Percentiles rank a stretch among this genome's conserved stretches.
These are phyloP conservation scores for Diaporthe vexans DNA, from an alignment of 2,329 filamentous ascomycete species.

Conservation along the genomic window DNA sequence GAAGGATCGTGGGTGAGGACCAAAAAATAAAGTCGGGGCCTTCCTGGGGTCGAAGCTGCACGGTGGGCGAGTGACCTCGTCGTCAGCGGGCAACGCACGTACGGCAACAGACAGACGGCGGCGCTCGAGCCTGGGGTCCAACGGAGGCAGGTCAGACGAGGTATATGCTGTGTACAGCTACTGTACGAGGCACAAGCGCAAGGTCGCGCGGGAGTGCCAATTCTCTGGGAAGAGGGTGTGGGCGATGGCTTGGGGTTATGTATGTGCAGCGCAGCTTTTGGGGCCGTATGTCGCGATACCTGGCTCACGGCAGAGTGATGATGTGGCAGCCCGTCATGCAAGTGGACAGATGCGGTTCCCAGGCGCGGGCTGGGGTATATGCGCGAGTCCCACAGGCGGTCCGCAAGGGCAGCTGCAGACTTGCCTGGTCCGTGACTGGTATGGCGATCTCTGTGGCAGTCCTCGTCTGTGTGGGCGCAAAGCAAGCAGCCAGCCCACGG, in stretches of 20 bases:
- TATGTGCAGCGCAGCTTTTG: constrained; percentile 44
- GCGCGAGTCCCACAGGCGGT: constrained; percentile 44
- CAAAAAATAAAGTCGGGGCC: constrained; percentile 41
- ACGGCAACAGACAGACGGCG: constrained; percentile 34
- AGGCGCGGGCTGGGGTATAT: constrained; percentile 49
- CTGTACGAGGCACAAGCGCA: constrained; percentile 49
- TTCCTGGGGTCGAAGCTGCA: constrained; percentile 42
- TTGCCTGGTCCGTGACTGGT: constrained; percentile 37
- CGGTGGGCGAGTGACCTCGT: constrained; percentile 40
- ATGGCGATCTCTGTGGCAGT: constrained; percentile 36
- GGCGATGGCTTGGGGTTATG: constrained; percentile 40
- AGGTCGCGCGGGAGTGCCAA: constrained; percentile 48
- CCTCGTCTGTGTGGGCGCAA: constrained; percentile 33
- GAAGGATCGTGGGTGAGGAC: constrained; percentile 41
- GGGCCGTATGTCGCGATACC: constrained; percentile 54
- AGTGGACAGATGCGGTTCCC: constrained; percentile 59
- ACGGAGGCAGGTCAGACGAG: constrained; percentile 42
- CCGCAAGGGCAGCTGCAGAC: constrained; percentile 41
- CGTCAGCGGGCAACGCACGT: constrained; percentile 38
- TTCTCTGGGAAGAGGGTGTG: constrained; percentile 51
- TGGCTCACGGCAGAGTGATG: constrained; percentile 58
- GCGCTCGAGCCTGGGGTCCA: constrained; percentile 38
- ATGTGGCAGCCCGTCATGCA: constrained; percentile 63
- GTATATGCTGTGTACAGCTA: constrained; percentile 51
- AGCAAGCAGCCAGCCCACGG: constrained; percentile 30